Base-by-base conservation (phyloP, 192 early-diverging fungal genomes). In the Phlyctochytrium planicorne region DNA sequence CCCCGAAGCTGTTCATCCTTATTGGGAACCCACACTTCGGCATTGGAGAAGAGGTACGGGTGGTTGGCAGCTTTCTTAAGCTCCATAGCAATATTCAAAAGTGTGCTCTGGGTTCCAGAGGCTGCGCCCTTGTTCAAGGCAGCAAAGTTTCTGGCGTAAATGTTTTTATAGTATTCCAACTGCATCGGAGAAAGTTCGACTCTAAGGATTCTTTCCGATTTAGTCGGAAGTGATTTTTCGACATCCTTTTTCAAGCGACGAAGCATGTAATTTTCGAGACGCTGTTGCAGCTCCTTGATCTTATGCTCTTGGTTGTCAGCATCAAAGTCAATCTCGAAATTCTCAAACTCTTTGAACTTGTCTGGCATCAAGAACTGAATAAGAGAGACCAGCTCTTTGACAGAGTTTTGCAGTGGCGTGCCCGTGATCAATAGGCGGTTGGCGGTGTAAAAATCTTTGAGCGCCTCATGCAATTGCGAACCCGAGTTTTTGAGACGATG, bases 61-160 rank as follows among this genome's bases (percentile, higher is more conserved):
- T 99, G 95, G 78, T 99, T 98, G 59, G 91, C 90, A 50, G 91
- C 94, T 73, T 98, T 98, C 78, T 97, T 97, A 33, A 99, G 83
- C 82, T 98, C 94, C 74, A 93, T 95, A 63, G 91, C 91, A 57
- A 99, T 92, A 77, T 99, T 99, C 33, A 94, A 78, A 75, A 96
- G 80, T 62, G 89, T 91, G 34, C 76, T 80, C 25, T 81, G 78
- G 10, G 84, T 87, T 20, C 83, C 76, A 23, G 85, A 78, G 1
- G 36, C 50, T 27, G 50, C 35, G 14, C 85, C 85, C 66, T 89
- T 86, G 75, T 90, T 93, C 3, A 99, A 84, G 20, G 86, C 89
- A 17, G 84, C 87, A 80, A 94, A 97, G 75, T 98, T 98, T 70
- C 92, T 91, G 36, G 94, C 92, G 60, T 93, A 87, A 60, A 99